Conservation (phyloP, 2,329 filamentous ascomycete species). For the Clarireedia paspali region DNA sequence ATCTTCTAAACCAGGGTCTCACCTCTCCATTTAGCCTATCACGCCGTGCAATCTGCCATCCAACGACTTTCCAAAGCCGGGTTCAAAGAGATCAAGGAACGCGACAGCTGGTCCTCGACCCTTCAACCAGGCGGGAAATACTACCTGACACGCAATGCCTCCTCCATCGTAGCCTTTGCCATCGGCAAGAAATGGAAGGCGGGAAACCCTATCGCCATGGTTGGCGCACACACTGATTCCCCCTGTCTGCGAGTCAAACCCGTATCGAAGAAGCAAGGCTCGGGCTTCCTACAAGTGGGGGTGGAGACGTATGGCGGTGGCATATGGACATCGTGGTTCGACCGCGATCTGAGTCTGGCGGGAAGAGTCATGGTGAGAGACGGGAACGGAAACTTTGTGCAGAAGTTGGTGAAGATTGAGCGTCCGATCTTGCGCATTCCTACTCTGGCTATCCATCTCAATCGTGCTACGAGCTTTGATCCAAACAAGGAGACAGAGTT, state of each 20-base stretch:
- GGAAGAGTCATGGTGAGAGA: conserved; percentile 78
- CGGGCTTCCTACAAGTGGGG: conserved; percentile 87
- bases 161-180: conserved; percentile 86
- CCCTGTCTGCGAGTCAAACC: conserved; percentile 90
- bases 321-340: conserved; percentile 98
- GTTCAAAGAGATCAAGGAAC: conserved; percentile 83
- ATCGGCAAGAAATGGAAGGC: conserved; percentile 86
- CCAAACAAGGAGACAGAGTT: conserved; percentile 98
- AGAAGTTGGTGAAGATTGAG: conserved; percentile 84
- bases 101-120: conserved; percentile 75
- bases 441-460: conserved; percentile 87
- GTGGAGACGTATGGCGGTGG: conserved; percentile 96
- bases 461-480: conserved; percentile 76
- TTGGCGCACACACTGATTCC: conserved; percentile 94
- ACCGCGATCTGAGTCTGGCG: conserved; percentile 85
- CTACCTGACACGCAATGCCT: conserved; percentile 89
- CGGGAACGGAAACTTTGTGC: conserved; percentile 64
- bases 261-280: conserved; percentile 77
- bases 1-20: background rate
- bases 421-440: conserved; percentile 87
- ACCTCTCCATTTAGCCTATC: conserved; percentile 45
- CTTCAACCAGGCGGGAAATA: conserved; percentile 88
- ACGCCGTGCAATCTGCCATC: conserved; percentile 77
- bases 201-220: conserved; percentile 84
- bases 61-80: conserved; percentile 72